phyloP scores from a whole-genome alignment of 495 filamentous ascomycete species.

The Aspergillus diversus region DNA sequence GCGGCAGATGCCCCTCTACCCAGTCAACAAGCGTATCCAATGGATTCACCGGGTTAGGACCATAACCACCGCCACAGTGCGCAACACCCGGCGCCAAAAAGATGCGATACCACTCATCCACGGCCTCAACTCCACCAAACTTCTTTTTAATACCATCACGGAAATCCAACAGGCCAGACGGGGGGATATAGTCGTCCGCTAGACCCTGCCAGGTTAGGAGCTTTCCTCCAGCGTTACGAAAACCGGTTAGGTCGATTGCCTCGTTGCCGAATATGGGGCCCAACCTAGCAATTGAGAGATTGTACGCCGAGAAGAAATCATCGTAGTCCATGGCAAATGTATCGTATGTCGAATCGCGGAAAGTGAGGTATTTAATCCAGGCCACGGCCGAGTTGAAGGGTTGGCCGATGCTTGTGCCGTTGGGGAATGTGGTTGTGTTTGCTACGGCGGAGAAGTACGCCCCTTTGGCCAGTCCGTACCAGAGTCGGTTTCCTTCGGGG shows the following conservation, averaged over 20 bases:
- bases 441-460: slow-evolving; percentile 15
- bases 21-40: slow-evolving; percentile 8
- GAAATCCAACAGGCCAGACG: slow-evolving; percentile 11
- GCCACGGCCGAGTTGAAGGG: slow-evolving; percentile 11
- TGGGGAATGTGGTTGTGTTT: background rate
- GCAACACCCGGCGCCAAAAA: slow-evolving; percentile 14
- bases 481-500: background rate
- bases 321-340: background rate
- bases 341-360: background rate
- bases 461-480: slow-evolving; percentile 10
- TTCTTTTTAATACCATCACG: slow-evolving; percentile 19
- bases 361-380: slow-evolving; percentile 6
- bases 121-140: background rate
- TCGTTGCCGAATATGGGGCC: slow-evolving; percentile 36
- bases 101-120: slow-evolving; percentile 28
- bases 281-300: slow-evolving; percentile 16
- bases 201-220: slow-evolving; percentile 48
- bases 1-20: slow-evolving; percentile 20
- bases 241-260: slow-evolving; percentile 34
- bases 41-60: background rate
- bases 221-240: slow-evolving; percentile 39
- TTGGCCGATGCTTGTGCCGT: background rate
- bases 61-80: background rate
- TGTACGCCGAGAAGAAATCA: slow-evolving; percentile 1
- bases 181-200: slow-evolving; percentile 27